phyloP scores from a whole-genome alignment of 2,329 filamentous ascomycete species.

The Pestalotiopsis sp. region DNA sequence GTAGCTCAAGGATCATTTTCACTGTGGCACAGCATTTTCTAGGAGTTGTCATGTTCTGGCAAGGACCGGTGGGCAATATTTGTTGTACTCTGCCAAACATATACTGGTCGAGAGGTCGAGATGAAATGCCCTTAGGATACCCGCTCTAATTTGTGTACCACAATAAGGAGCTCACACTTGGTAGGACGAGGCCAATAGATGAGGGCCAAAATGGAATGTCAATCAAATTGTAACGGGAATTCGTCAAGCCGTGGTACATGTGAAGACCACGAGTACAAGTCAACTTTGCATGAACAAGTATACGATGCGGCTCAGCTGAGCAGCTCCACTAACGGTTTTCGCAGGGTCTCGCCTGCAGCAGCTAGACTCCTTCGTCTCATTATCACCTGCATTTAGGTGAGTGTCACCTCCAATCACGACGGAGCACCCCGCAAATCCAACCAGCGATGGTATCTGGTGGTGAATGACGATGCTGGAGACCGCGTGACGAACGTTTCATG shows the following conservation, averaged over 20 bases:
- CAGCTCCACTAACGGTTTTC: background rate
- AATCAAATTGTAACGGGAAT: background rate
- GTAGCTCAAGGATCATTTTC: background rate
- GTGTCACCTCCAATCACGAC: constrained; percentile 8
- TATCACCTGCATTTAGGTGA: background rate
- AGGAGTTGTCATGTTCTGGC: constrained; percentile 2
- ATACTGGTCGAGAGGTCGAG: constrained; percentile 9
- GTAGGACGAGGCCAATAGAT: background rate
- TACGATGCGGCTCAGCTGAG: background rate
- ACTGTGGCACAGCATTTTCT: constrained; percentile 3
- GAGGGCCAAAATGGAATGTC: background rate
- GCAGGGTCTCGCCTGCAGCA: background rate
- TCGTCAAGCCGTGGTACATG: background rate
- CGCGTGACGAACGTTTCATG: background rate
- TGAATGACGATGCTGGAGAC: background rate
- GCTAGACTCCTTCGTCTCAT: background rate
- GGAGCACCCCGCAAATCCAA: constrained; percentile 2
- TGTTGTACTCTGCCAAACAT: constrained; percentile 6
- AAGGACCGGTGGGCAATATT: constrained; percentile 1
- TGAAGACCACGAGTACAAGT: background rate
- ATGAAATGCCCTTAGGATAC: background rate
- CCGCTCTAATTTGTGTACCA: constrained; percentile 6
- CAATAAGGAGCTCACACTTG: background rate
- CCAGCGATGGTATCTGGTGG: background rate
- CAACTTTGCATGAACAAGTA: no score